phyloP scores from a whole-genome alignment of 1,139 yeast genomes.

The Yamadazyma atmosphaerica region DNA sequence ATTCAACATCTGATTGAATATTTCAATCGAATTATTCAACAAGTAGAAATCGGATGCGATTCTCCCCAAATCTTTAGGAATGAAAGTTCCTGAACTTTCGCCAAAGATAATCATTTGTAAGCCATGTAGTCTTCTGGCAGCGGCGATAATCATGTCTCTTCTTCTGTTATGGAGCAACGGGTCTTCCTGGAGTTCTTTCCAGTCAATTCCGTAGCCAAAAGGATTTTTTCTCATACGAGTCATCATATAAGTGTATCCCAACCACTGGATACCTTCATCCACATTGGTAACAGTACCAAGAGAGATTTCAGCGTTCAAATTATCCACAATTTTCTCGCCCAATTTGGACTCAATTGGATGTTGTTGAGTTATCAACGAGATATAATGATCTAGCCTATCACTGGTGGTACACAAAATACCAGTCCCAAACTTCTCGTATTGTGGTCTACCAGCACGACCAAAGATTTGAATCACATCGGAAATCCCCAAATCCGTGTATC shows the following conservation, averaged over 20 bases:
- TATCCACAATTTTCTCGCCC: constrained; percentile 78
- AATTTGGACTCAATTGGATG: constrained; percentile 93
- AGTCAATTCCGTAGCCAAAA: constrained; percentile 86
- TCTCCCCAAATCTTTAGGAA: constrained; percentile 88
- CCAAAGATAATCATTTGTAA: constrained; percentile 94
- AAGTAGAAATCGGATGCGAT: constrained; percentile 93
- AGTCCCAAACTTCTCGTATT: constrained; percentile 87
- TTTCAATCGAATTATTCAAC: constrained; percentile 80
- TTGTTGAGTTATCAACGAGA: constrained; percentile 86
- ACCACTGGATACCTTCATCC: constrained; percentile 94
- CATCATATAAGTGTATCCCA: constrained; percentile 92
- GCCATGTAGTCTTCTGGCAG: constrained; percentile 79
- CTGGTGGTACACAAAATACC: constrained; percentile 86
- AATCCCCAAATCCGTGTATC: constrained; percentile 88
- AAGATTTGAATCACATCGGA: constrained; percentile 97
- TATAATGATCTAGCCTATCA: constrained; percentile 82
- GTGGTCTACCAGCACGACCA: constrained; percentile 99
- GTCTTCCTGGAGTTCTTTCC: constrained; percentile 83
- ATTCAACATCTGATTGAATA: constrained; percentile 80
- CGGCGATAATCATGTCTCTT: constrained; percentile 69
- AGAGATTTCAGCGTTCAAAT: constrained; percentile 93
- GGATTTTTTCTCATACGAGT: constrained; percentile 96
- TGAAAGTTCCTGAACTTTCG: constrained; percentile 76
- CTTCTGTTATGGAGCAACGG: constrained; percentile 76
- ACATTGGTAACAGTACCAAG: constrained; percentile 93